Evolutionary conservation across 768 basidiomycete genomes (phyloP).

Genomic region (Boletus rex-veris): DNA sequence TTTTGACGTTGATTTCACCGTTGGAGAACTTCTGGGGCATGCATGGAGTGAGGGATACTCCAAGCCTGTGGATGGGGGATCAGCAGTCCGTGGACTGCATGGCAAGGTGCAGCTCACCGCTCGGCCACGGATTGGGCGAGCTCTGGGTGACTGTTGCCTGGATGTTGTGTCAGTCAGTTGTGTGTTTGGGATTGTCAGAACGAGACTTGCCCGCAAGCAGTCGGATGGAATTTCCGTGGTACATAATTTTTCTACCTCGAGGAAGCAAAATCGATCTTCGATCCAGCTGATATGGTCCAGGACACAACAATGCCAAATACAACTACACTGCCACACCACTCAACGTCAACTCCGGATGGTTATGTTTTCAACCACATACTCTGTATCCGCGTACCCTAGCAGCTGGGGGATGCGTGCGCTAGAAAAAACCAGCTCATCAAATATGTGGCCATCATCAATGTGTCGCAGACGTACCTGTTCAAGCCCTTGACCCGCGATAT

Average conservation of each 20-base stretch:
- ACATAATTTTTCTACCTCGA: constrained; percentile 52
- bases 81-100: constrained; percentile 46
- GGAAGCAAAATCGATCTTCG: constrained; percentile 6
- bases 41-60: constrained; percentile 80
- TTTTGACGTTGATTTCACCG: constrained; percentile 94
- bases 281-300: constrained; percentile 5
- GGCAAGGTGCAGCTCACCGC: constrained; percentile 75
- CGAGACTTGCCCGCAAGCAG: constrained; percentile 61
- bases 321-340: constrained; percentile 43
- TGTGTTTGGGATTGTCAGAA: background rate
- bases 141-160: constrained; percentile 98
- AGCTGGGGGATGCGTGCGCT: constrained; percentile 79
- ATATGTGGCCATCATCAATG: background rate
- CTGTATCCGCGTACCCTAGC: constrained; percentile 92
- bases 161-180: constrained; percentile 14
- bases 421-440: constrained; percentile 11
- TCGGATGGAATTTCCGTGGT: constrained; percentile 78
- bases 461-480: constrained; percentile 66
- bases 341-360: constrained; percentile 62
- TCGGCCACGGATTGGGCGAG: constrained; percentile 94
- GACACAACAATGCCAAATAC: constrained; percentile 31
- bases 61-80: constrained; percentile 68
- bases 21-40: constrained; percentile 90
- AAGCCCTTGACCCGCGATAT: constrained; percentile 84
- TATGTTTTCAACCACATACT: constrained; percentile 95